Base-by-base conservation (phyloP, 2,329 filamentous ascomycete genomes). In the Alternaria sp. region DNA sequence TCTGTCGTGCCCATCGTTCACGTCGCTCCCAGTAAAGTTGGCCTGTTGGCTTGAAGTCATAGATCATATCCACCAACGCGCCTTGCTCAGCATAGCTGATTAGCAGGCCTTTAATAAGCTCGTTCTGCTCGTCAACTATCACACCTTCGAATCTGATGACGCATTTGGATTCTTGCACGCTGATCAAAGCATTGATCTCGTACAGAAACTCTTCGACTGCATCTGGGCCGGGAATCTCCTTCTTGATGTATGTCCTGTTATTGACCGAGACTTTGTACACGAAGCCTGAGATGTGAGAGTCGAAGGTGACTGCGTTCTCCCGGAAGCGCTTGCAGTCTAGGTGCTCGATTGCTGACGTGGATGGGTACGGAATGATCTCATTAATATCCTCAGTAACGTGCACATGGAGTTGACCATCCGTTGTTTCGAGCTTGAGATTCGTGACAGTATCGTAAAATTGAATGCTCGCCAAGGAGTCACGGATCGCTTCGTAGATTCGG, bases 331-430 rank as follows among this genome's bases (percentile, higher is more conserved):
- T 75, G 63, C 80, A 81, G 5, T 74, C 62, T 52, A 97, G 82
- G 77, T 98, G 93, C 16, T 88, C 85, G 58, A 98, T 86, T 63
- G 91, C 88, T 39, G 86, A 87, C 24, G 89, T 81, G 0, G 88
- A 85, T 4, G 95, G 95, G 73, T 94, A 98, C 9, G 88, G 85
- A 58, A 99, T 96, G 59, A 95, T 95, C 81, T 99, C 95, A 82
- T 96, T 95, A 49, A 93, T 87, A 76, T 99, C 95, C 78, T 99
- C 94, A n/a, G 95, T 94, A 53, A 99, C 95, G 77, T 98, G 95
- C 7, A 99, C 93, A 79, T 98, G 94, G 24, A 99, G 84, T 61
- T 93, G 89, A 14, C 92, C 92, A 57, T 96, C 91, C 5, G 88
- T 89, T 0, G 95, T 99, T 77, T 97, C 89, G 18, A 99, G 85